Conservation (phyloP, 768 basidiomycete genomes). For the Naganishia kalamii region DNA sequence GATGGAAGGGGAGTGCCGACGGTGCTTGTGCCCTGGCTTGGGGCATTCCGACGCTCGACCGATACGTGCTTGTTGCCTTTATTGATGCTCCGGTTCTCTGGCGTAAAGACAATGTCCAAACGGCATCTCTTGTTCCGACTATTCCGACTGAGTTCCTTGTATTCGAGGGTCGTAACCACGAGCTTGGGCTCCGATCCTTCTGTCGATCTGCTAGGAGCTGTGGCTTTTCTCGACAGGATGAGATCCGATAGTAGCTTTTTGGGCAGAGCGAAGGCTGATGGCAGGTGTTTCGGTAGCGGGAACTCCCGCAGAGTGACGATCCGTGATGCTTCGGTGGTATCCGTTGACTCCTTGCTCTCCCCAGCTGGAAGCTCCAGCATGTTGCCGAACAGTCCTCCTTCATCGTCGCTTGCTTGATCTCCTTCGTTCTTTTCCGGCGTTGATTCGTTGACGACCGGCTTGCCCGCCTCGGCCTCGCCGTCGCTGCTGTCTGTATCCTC, state of each 20-base stretch:
- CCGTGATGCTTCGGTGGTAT: constrained; percentile 44
- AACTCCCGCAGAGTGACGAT: constrained; percentile 59
- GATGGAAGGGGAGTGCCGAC: neutral
- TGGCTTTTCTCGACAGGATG: constrained; percentile 3
- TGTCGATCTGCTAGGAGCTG: neutral
- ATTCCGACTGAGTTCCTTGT: constrained; percentile 17
- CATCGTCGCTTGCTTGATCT: constrained; percentile 31
- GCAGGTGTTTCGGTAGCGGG: constrained; percentile 73
- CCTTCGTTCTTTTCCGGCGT: neutral
- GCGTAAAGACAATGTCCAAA: constrained; percentile 53
- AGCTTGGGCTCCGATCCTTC: constrained; percentile 2
- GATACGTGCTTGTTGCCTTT: constrained; percentile 2
- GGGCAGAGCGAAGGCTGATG: constrained; percentile 63
- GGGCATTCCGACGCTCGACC: neutral
- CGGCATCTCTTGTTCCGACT: constrained; percentile 17
- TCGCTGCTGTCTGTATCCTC: constrained; percentile 7
- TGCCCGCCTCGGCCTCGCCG: constrained; percentile 3
- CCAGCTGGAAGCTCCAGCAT: constrained; percentile 56
- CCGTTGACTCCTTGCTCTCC: neutral
- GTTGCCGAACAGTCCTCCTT: constrained; percentile 60
- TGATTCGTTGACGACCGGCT: neutral
- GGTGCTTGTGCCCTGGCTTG: neutral
- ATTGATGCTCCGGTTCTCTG: neutral
- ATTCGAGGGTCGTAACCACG: constrained; percentile 18
- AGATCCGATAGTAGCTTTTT: constrained; percentile 56